Base-by-base conservation (phyloP, 805 yeast genomes). In the Cyberlindnera saturnus region DNA sequence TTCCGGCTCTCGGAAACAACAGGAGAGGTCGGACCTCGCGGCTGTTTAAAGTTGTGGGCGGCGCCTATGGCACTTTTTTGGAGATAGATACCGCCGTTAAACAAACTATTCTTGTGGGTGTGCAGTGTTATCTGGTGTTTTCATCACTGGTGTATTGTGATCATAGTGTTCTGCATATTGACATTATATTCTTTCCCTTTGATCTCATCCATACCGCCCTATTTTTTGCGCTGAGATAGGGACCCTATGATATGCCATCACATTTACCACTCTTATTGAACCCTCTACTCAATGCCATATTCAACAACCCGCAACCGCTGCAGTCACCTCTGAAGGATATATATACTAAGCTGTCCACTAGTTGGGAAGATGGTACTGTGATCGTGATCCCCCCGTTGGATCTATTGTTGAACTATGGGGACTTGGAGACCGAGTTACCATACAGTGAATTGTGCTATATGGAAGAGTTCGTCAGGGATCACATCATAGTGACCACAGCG, bases 381-480 rank as follows among this genome's bases (percentile, higher is more conserved):
- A 69, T 86, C 13, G 57, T 86, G n/a, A 79, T 82, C 1, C 95
- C 95, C 0, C 76, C 79, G 5, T 64, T 82, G 1, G 56, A 62
- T 23, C 61, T 73, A 3, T 63, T 84, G 10, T 54, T 64, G 36
- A 59, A 68, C 40, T 66, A 61, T 45, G 57, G 55, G 15, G 80
- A 75, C 41, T 42, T 46, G 11, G 68, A 62, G 16, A 45, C 73
- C 0, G 65, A 69, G 9, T 41, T 59, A 2, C 56, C 70, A 3
- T 69, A 78, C 42, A 58, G 55, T 3, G 86, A 81, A 3, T 59
- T 78, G 13, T 81, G 86, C 57, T 73, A 73, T 39, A 70, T 67
- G 33, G 75, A 74, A 30, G 85, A 79, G 20, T 84, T 83, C 57
- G 64, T 83, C 8, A 71, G 71, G 38, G 74, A 85, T 2, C 91